phyloP scores from a whole-genome alignment of 23 red algal genomes.

The Chondrus crispus region DNA sequence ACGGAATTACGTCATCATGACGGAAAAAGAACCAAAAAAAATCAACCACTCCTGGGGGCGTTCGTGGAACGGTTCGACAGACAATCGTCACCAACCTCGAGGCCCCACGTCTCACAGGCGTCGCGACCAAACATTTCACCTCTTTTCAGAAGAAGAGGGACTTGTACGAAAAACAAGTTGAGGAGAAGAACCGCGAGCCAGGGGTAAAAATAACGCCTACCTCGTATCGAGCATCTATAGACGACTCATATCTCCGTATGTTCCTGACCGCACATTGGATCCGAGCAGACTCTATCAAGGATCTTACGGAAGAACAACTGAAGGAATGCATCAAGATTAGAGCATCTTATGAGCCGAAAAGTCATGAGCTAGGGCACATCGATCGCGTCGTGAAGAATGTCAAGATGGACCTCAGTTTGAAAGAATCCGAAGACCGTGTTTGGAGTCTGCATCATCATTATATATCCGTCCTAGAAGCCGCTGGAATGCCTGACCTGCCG shows the following conservation, averaged over 20 bases:
- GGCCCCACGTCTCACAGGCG: not conserved
- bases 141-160: not conserved
- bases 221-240: slow-evolving; percentile 40
- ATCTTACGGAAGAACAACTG: slow-evolving; percentile 37
- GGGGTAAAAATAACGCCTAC: not conserved
- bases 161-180: slow-evolving; percentile 51
- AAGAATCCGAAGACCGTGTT: not conserved
- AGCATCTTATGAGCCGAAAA: not conserved
- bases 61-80: not conserved
- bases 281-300: not conserved
- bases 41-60: too few species aligned
- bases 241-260: not conserved
- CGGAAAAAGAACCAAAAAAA: not conserved
- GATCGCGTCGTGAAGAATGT: not conserved
- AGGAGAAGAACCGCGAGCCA: slow-evolving; percentile 23
- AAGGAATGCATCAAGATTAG: not conserved
- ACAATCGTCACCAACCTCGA: not conserved
- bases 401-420: slow-evolving; percentile 28
- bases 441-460: not conserved
- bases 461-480: not conserved
- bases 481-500: not conserved
- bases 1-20: not conserved
- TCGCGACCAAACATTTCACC: slow-evolving; percentile 16
- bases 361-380: not conserved
- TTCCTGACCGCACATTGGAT: slow-evolving; percentile 33